These are phyloP conservation scores for Chytriomyces hyalinus DNA, from an alignment of 192 early-diverging fungal genomes.

Conservation along the genomic window DNA sequence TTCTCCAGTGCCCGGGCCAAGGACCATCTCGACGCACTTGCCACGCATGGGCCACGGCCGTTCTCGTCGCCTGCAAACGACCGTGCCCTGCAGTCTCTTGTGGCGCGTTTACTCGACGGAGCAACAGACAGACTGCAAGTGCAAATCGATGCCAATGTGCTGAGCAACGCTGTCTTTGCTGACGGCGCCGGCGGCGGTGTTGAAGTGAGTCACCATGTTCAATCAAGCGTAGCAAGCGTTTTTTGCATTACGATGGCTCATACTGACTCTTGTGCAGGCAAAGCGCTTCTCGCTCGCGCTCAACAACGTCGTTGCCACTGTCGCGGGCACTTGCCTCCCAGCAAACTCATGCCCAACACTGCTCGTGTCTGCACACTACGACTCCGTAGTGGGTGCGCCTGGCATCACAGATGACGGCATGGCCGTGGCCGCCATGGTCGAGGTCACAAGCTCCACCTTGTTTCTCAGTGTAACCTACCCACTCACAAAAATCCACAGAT, in stretches of 20 bases:
- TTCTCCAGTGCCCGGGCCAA: not conserved
- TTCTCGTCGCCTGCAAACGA: slow-evolving; percentile 6
- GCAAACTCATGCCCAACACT: slow-evolving; percentile 24
- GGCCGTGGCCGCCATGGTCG: slow-evolving; percentile 44
- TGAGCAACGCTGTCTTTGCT: not conserved
- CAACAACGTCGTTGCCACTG: slow-evolving; percentile 12
- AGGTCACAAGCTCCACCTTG: slow-evolving; percentile 6
- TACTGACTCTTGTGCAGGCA: not conserved
- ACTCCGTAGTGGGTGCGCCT: slow-evolving; percentile 36
- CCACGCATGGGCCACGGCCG: not conserved
- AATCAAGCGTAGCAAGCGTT: not conserved
- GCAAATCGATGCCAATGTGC: not conserved
- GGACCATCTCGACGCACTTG: not conserved
- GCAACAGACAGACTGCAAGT: not conserved
- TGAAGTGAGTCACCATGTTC: not conserved
- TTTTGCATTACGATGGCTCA: not conserved
- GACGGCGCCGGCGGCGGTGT: not conserved
- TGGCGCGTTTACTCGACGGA: not conserved
- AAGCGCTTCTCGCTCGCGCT: slow-evolving; percentile 10
- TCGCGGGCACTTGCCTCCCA: slow-evolving; percentile 2
- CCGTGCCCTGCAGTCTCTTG: not conserved
- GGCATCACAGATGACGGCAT: slow-evolving; percentile 58
- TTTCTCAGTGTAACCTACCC: slow-evolving; percentile 2
- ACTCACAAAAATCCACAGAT: not conserved
- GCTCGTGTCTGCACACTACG: slow-evolving; percentile 52